Conservation (phyloP, 1,139 yeast species). For the Candida sp. region DNA sequence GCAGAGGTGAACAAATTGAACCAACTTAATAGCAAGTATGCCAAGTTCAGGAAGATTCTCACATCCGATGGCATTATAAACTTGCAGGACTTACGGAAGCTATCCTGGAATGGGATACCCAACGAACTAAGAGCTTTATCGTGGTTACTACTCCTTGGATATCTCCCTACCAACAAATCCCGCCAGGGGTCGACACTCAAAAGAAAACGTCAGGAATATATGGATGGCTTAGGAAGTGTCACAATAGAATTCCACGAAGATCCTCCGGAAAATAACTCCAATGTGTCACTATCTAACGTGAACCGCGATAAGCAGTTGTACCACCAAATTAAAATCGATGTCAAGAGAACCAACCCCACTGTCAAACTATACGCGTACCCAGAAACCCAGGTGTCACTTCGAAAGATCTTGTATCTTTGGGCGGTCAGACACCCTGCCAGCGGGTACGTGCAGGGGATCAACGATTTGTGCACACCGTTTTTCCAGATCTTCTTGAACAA, state of each 20-base stretch:
- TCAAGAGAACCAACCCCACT: constrained; percentile 93
- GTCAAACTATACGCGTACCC: constrained; percentile 71
- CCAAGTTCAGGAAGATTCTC: constrained; percentile 68
- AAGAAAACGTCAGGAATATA: constrained; percentile 86
- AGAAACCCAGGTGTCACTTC: constrained; percentile 77
- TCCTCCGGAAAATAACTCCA: constrained; percentile 18
- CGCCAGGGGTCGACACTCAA: constrained; percentile 73
- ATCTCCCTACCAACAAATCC: constrained; percentile 83
- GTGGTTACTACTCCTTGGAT: constrained; percentile 92
- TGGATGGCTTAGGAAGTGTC: constrained; percentile 59
- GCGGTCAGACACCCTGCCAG: constrained; percentile 98
- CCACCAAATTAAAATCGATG: constrained; percentile 97
- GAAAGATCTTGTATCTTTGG: constrained; percentile 89
- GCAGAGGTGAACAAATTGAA: constrained; percentile 60
- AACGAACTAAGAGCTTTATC: constrained; percentile 77
- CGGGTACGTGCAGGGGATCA: constrained; percentile 99
- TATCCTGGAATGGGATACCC: constrained; percentile 97
- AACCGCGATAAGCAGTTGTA: constrained; percentile 75
- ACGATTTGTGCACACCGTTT: constrained; percentile 94
- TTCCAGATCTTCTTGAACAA: constrained; percentile 84
- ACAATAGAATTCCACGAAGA: constrained; percentile 55
- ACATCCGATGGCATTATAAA: constrained; percentile 59
- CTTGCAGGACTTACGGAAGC: constrained; percentile 65
- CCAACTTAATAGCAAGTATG: constrained; percentile 62
- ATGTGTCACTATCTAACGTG: constrained; percentile 21